Base-by-base conservation (phyloP, 2,329 filamentous ascomycete species). In the Boeremia exigua region DNA sequence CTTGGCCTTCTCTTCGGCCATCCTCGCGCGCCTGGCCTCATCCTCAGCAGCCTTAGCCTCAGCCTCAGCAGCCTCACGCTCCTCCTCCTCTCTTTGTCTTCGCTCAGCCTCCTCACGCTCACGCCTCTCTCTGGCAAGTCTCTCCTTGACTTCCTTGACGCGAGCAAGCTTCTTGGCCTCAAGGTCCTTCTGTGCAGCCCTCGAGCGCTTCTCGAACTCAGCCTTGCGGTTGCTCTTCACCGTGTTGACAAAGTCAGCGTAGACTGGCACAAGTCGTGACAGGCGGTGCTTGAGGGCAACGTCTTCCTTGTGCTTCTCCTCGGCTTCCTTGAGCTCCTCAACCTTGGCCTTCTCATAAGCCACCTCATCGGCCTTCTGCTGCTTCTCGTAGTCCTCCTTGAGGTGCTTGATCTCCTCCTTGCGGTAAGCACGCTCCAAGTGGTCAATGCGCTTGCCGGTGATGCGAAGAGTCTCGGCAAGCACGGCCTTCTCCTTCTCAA, bases 401-500 rank as follows among this genome's bases (percentile, higher is more conserved):
- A 98, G 81, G 79, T 97, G 94, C 86, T 97, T 96, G 71, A 89
- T 80, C 78, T 99, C 95, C 80, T 98, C 95, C 76, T 94, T 91
- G 70, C 95, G 89, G 85, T 96, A 96, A 33, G 95, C 95, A 81
- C 95, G 91, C 82, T 99, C 95, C 68, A 99, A 81, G 79, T 99
- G 94, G 74, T 99, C 95, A 69, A 97, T 91, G 62, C 95, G 90
- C 86, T 97, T 98, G 76, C 90, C 92, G 58, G 93, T 96, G 68
- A 96, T 87, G 69, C 92, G 89, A 48, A 98, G 86, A 75, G 90
- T 92, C 79, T 97, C 92, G 62, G 90, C 91, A 65, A 97, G 88
- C 72, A 95, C 92, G 72, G 94, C 96, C 88, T 98, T 99, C 83
- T 98, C 95, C 68, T 94, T 93, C 80, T 98, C 95, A 10, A 99